Evolutionary conservation across 768 basidiomycete genomes (phyloP).

Genomic region (Austroboletus festivus): DNA sequence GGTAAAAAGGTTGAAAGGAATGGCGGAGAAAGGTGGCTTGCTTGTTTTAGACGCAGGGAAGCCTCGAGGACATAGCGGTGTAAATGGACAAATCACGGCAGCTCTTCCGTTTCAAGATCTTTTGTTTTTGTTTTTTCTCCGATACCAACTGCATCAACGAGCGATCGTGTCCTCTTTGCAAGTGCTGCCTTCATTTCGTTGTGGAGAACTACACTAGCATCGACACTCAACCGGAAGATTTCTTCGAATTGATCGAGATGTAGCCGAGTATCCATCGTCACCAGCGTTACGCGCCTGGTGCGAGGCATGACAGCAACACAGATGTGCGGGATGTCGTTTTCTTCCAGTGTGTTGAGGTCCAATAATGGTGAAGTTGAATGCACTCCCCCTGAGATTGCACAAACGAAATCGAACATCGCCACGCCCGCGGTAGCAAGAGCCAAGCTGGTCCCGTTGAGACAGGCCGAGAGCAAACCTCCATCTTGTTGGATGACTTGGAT

Average conservation of each 20-base stretch:
- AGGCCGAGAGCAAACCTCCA: conserved; percentile 85
- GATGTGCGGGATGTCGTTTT: conserved; percentile 83
- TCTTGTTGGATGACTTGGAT: conserved; percentile 93
- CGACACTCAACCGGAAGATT: conserved; percentile 73
- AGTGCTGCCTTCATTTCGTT: conserved; percentile 80
- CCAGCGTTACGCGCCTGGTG: conserved; percentile 79
- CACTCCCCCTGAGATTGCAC: conserved; percentile 84
- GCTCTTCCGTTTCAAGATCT: conserved; percentile 39
- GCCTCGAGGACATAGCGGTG: conserved; percentile 9
- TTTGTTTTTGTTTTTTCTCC: conserved; percentile 36
- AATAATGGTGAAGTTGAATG: conserved; percentile 78
- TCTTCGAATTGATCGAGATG: conserved; percentile 92
- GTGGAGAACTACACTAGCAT: conserved; percentile 75
- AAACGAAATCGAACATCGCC: conserved; percentile 86
- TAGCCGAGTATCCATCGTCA: conserved; percentile 92
- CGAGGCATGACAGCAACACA: conserved; percentile 90
- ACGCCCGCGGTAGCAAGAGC: conserved; percentile 90
- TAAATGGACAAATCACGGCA: conserved; percentile 24
- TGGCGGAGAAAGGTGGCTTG: conserved; percentile 85
- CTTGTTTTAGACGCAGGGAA: conserved; percentile 74
- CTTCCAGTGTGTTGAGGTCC: conserved; percentile 87
- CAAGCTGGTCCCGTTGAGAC: conserved; percentile 93
- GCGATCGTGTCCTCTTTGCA: conserved; percentile 52
- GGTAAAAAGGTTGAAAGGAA: conserved; percentile 96
- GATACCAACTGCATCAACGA: conserved; percentile 62